Evolutionary conservation across 2,329 filamentous ascomycete species (phyloP).

Genomic region (Trichoderma atroviride): DNA sequence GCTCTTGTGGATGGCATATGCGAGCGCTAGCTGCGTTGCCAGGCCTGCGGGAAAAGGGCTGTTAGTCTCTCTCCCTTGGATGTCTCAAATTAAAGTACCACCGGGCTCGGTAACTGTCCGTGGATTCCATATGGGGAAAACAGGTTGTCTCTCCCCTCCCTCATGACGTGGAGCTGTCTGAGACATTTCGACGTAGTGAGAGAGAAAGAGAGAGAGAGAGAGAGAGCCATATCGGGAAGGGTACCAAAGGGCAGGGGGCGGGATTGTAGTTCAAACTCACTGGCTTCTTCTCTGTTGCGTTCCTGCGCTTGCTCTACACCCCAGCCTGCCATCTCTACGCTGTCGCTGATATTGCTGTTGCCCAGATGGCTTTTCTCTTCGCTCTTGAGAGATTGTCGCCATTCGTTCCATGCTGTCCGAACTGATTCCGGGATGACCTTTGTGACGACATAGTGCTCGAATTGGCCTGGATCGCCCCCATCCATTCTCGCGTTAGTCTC

Average conservation of each 20-base stretch:
- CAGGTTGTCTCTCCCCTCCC: background rate
- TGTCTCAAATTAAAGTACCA: background rate
- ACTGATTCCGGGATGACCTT: slow-evolving; percentile 62
- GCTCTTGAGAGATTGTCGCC: slow-evolving; percentile 51
- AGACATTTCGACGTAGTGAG: slow-evolving; percentile 6
- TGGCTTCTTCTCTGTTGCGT: slow-evolving; percentile 67
- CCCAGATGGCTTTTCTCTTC: slow-evolving; percentile 49
- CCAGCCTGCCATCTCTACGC: slow-evolving; percentile 57
- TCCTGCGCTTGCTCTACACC: slow-evolving; percentile 66
- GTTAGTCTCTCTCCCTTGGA: slow-evolving; percentile 32
- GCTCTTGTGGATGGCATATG: slow-evolving; percentile 97
- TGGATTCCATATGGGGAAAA: background rate
- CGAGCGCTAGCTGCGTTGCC: slow-evolving; percentile 83
- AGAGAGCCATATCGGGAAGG: background rate
- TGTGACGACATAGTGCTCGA: slow-evolving; percentile 69
- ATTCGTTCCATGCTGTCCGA: slow-evolving; percentile 56
- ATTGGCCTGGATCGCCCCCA: slow-evolving; percentile 47
- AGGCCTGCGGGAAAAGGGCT: slow-evolving; percentile 50
- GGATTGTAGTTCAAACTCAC: slow-evolving; percentile 57
- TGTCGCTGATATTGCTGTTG: slow-evolving; percentile 48
- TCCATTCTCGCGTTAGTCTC: slow-evolving; percentile 7
- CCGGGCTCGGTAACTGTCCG: background rate
- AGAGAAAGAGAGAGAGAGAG: slow-evolving; percentile 1
- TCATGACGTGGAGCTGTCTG: slow-evolving; percentile 8
- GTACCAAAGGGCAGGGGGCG: background rate